Evolutionary conservation across 2,329 filamentous ascomycete genomes (phyloP).

Genomic region (Fusarium clavum): DNA sequence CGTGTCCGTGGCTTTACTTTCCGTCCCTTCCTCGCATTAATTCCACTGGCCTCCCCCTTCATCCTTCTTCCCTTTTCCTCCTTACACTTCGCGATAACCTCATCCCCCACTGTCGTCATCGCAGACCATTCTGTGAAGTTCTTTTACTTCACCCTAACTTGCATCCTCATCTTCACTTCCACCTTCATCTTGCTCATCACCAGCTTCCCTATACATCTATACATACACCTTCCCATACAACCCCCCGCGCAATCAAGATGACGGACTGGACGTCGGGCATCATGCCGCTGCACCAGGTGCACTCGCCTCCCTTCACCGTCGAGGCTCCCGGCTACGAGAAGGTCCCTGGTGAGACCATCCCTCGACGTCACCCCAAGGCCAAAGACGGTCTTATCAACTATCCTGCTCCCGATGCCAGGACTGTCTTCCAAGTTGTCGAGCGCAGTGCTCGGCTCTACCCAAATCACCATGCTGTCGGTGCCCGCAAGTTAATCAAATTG

Average conservation of each 20-base stretch:
- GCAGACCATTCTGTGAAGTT: slow-evolving; percentile 17
- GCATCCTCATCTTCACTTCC: slow-evolving; percentile 7
- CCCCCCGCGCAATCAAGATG: slow-evolving; percentile 37
- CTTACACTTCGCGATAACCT: slow-evolving; percentile 38
- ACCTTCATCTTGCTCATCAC: slow-evolving; percentile 6
- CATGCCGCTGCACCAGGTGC: slow-evolving; percentile 68
- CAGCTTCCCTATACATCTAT: slow-evolving; percentile 12
- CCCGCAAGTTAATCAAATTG: slow-evolving; percentile 78
- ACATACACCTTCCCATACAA: slow-evolving; percentile 22
- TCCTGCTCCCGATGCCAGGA: slow-evolving; percentile 77
- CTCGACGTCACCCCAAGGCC: slow-evolving; percentile 77
- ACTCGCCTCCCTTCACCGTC: slow-evolving; percentile 79
- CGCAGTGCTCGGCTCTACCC: slow-evolving; percentile 73
- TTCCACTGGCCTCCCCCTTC: slow-evolving; percentile 27
- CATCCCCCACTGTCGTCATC: slow-evolving; percentile 31
- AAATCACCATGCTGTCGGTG: slow-evolving; percentile 74
- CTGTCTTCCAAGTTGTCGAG: slow-evolving; percentile 82
- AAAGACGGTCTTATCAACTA: slow-evolving; percentile 76
- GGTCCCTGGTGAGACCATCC: slow-evolving; percentile 84
- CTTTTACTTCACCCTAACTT: slow-evolving; percentile 17
- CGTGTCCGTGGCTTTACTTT: slow-evolving; percentile 29
- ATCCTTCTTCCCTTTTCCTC: slow-evolving; percentile 21
- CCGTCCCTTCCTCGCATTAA: slow-evolving; percentile 37
- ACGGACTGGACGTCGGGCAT: slow-evolving; percentile 56
- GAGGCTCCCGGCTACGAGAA: slow-evolving; percentile 76